Base-by-base conservation (phyloP, 2,329 filamentous ascomycete species). In the Ophiobolus disseminans region DNA sequence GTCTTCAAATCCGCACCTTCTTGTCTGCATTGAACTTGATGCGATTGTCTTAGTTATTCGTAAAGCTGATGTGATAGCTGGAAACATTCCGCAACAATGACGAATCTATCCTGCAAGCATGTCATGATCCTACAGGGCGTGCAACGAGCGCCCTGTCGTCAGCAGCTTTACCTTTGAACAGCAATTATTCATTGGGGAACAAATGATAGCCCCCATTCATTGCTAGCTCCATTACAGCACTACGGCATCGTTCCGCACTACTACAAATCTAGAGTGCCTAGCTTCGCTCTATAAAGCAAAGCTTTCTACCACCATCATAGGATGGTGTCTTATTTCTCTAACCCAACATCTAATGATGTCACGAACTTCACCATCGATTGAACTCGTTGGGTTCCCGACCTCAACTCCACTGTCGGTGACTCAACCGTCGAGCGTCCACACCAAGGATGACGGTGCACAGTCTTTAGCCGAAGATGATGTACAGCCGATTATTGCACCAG, bases 321-420 rank as follows among this genome's bases (percentile, higher is more conserved):
- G 13, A 21, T 13, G 13, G 7, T 31, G 20, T n/a, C n/a, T 22
- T 9, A 13, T 13, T 11, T 22, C 31, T 13, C n/a, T 25, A 14
- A 22, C 30, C 20, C 26, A 47, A 32, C 6, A 69, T 69, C 64
- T 68, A 60, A 34, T 62, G 40, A 20, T 69, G 65, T 68, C 60
- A 34, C 63, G 40, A 20, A 54, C 59, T 1, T 56, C 56, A n/a
- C 61, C 61, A 5, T 60, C 60, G n/a, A 67, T 65, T 39, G 66
- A 68, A 39, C 42, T 68, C 16, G 56, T 57, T 13, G 30, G 47
- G 6, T 58, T 55, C 19, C 50, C 53, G 5, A 45, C 39, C 17
- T 39, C 57, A 2, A 49, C 36, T 5, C 50, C 48, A 48, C 21
- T 42, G 19, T 34, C 48, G 13, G 20, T 65, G 11, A 48, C 60